Percentiles rank a stretch among this genome's conserved stretches.
These are phyloP conservation scores for Populus euphratica DNA, from an alignment of 345 rosid species.

Conservation along the genomic window DNA sequence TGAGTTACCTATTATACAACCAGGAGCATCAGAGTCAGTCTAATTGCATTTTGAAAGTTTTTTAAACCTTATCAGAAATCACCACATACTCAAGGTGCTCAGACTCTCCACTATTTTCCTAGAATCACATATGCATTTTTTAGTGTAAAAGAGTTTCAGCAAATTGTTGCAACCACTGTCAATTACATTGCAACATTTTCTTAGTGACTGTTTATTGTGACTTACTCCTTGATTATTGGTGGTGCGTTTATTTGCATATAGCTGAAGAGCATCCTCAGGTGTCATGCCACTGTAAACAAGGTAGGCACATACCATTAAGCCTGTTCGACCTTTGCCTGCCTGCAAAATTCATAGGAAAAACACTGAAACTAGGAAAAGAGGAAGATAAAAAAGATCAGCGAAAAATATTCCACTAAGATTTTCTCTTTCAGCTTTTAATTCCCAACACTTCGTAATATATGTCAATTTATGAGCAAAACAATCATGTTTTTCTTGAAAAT, in stretches of 20 bases:
- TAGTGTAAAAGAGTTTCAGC: too few relatives aligned
- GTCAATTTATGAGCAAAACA: neutral
- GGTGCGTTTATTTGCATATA: constrained; percentile 83
- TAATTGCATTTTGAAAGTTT: too few relatives aligned
- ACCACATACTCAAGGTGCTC: too few relatives aligned
- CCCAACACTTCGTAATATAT: neutral
- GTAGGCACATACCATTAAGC: constrained; percentile 81
- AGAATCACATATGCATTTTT: too few relatives aligned
- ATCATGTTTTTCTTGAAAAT: neutral
- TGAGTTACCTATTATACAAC: too few relatives aligned
- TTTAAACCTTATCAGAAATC: too few relatives aligned
- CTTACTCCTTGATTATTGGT: constrained; percentile 93
- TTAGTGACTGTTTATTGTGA: constrained; percentile 19
- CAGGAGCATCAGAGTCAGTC: too few relatives aligned
- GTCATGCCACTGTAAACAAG: constrained; percentile 82
- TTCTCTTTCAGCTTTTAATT: neutral
- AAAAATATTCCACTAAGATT: neutral
- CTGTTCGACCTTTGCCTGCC: constrained; percentile 99
- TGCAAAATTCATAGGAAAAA: constrained; percentile 30
- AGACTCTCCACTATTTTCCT: too few relatives aligned
- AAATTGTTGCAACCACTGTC: too few relatives aligned
- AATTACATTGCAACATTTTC: neutral
- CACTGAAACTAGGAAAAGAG: neutral
- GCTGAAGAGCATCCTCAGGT: constrained; percentile 76
- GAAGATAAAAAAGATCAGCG: neutral